Evolutionary conservation across 2,329 filamentous ascomycete genomes (phyloP).

Genomic region (Botrytis galanthina): DNA sequence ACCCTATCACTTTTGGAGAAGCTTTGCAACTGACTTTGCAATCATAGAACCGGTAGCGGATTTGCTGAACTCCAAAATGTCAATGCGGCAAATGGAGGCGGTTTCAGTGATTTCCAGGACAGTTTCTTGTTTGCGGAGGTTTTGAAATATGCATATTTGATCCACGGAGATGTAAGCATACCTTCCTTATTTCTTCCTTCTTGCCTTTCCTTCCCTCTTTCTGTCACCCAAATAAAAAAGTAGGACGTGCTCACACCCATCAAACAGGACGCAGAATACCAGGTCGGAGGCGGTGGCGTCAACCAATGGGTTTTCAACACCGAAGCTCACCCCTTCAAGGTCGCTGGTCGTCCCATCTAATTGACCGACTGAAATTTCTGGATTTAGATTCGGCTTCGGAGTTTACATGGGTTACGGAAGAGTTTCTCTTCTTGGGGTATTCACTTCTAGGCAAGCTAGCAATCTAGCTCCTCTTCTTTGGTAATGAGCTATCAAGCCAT

Average conservation of each 20-base stretch:
- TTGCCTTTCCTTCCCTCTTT: no score
- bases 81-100: conserved; percentile 59
- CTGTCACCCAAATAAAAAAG: not conserved
- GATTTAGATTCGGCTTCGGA: not conserved
- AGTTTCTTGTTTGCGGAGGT: conserved; percentile 88
- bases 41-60: conserved; percentile 56
- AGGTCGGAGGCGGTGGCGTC: conserved; percentile 48
- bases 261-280: conserved; percentile 46
- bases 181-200: no score
- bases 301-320: conserved; percentile 64
- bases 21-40: not conserved
- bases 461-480: not conserved
- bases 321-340: conserved; percentile 60
- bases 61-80: conserved; percentile 67
- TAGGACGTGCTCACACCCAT: conserved; percentile 21
- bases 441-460: not conserved
- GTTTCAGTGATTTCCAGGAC: conserved; percentile 70
- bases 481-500: not conserved
- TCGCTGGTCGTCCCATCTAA: conserved; percentile 38
- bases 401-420: not conserved
- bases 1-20: not conserved
- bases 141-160: conserved; percentile 79
- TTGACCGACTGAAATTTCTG: not conserved
- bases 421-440: not conserved
- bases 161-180: conserved; percentile 41